Evolutionary conservation across 208 protist genomes (phyloP).

Genomic region (Trypanosoma theileri): DNA sequence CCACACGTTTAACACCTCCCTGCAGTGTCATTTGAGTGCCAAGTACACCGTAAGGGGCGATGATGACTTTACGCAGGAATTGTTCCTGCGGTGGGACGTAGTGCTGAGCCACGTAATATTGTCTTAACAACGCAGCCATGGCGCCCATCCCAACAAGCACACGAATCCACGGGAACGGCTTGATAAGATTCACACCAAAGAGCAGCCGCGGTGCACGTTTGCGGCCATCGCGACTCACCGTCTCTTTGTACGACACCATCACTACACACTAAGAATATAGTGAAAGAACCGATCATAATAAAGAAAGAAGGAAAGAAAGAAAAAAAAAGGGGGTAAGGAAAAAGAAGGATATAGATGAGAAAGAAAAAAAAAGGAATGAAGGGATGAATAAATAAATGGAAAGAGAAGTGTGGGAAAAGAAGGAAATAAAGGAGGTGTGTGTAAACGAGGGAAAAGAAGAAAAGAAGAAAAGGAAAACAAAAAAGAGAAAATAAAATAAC

Average conservation of each 20-base stretch:
- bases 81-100: conserved; percentile 65
- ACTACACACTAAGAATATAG: conserved; percentile 7
- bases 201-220: conserved; percentile 68
- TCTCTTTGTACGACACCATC: conserved; percentile 46
- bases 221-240: conserved; percentile 69
- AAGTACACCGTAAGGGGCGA: conserved; percentile 83
- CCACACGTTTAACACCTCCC: conserved; percentile 53
- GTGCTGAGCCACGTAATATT: conserved; percentile 33
- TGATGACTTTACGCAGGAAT: conserved; percentile 74
- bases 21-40: conserved; percentile 78
- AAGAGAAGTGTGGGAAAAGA: no score
- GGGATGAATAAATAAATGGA: no score
- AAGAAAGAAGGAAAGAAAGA: conserved; percentile 10
- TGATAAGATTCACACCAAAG: conserved; percentile 62
- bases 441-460: no score
- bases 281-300: conserved; percentile 16
- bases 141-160: conserved; percentile 44
- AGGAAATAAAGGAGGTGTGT: no score
- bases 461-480: no score
- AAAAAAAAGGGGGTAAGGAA: conserved; percentile 2
- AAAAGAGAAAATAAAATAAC: no score
- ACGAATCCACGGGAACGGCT: conserved; percentile 75
- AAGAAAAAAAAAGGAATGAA: no score
- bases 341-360: not conserved
- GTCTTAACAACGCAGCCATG: conserved; percentile 45